These are phyloP conservation scores for Aspergillus eucalypticola DNA, from an alignment of 2,329 filamentous ascomycete species.

Conservation along the genomic window DNA sequence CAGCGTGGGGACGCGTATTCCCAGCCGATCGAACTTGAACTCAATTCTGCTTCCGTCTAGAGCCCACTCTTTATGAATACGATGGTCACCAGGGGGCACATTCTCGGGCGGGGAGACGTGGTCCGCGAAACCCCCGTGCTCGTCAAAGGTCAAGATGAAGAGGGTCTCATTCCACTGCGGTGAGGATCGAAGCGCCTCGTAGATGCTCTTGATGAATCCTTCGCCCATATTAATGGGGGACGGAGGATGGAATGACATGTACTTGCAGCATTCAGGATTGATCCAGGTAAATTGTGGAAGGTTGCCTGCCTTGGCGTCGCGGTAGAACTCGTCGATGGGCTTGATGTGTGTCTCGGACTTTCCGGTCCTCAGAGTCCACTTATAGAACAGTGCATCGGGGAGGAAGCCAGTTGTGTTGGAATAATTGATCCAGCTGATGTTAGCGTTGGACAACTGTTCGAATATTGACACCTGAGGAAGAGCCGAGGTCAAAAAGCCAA, in stretches of 20 bases:
- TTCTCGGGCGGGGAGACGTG: conserved; percentile 47
- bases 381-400: conserved; percentile 48
- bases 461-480: conserved; percentile 44
- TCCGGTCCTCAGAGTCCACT: conserved; percentile 43
- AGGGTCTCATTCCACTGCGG: conserved; percentile 52
- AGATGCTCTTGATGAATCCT: conserved; percentile 49
- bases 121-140: conserved; percentile 52
- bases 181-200: conserved; percentile 46
- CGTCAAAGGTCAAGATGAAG: conserved; percentile 52
- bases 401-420: conserved; percentile 46
- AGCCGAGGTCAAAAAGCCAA: conserved; percentile 34
- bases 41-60: conserved; percentile 40
- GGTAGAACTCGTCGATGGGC: conserved; percentile 46
- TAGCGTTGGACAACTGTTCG: conserved; percentile 43
- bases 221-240: conserved; percentile 49
- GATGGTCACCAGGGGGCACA: conserved; percentile 42
- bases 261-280: conserved; percentile 54
- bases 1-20: conserved; percentile 47
- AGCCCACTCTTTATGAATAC: conserved; percentile 36
- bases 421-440: conserved; percentile 51
- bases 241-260: conserved; percentile 51
- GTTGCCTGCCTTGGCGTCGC: conserved; percentile 47
- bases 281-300: conserved; percentile 51
- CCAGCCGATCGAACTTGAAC: conserved; percentile 45
- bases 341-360: conserved; percentile 38